Base-by-base conservation (phyloP, 345 rosid genomes). In the Populus tremula region DNA sequence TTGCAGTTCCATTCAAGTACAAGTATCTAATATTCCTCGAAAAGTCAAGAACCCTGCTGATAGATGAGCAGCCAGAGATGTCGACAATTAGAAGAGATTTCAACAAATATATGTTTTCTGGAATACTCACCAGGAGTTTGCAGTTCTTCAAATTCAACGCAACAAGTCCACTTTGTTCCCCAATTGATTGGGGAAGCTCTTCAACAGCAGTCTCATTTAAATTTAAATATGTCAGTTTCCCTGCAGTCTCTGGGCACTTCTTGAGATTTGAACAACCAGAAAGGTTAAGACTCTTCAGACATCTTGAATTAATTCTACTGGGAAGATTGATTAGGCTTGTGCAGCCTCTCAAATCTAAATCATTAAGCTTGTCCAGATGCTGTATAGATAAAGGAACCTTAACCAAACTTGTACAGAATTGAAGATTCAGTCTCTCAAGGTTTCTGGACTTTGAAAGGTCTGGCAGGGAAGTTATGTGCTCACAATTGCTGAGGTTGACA, bases 271-370 rank as follows among this genome's bases (percentile, higher is more conserved):
- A 64, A 27, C 79, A 80, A 6, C 53, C 43, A 6, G 61, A 27
- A 50, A 79, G 82, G 69, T 36, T 38, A 11, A 79, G 73, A 27
- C n/a, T 67, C 31, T n/a, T 33, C 16, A 79, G 77, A 38, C 62
- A 54, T 10, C 65, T 53, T 39, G 8, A 33, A 1, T 17, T 41
- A 25, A 8, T 7, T 18, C 17, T 35, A 6, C 41, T 65, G 5
- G 70, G 31, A 29, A 29, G 31, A 29, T 29, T 29, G 31, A 29
- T 29, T 29, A 29, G 31, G 1, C 31, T 29, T 29, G 1, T 29
- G 31, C 77, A 74, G 4, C n/a, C 5, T 9, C 35, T 25, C 25
- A 74, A 3, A 74, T 74, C 23, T 23, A 74, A 43, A 9, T 38
- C 36, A 16, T 17, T 5, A 11, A 74, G 59, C 39, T 63, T 74